phyloP scores from a whole-genome alignment of 371 early-diverging fungal species.

The Parasitella parasitica region DNA sequence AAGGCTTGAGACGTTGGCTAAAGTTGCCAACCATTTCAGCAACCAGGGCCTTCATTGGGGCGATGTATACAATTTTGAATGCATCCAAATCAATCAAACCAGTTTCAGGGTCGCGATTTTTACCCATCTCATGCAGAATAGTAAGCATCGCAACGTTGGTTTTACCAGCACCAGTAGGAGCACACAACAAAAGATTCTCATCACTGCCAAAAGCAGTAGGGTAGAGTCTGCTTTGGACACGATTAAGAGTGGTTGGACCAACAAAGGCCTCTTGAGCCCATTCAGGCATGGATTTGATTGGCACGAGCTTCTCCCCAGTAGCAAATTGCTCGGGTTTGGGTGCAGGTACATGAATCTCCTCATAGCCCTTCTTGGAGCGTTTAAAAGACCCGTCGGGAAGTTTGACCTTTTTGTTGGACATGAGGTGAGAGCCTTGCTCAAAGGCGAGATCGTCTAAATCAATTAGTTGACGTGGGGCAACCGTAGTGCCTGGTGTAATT shows the following conservation, averaged over 20 bases:
- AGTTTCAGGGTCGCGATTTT: constrained; percentile 73
- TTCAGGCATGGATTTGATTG: constrained; percentile 73
- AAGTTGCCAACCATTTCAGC: constrained; percentile 98
- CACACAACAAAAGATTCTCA: constrained; percentile 96
- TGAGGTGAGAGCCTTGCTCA: constrained; percentile 90
- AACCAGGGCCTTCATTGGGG: constrained; percentile 99
- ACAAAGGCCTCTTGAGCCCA: constrained; percentile 91
- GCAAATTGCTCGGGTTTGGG: constrained; percentile 73
- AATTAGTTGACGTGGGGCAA: constrained; percentile 63
- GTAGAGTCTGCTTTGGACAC: constrained; percentile 91
- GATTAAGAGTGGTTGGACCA: constrained; percentile 75
- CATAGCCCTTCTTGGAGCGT: constrained; percentile 91
- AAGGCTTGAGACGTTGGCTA: constrained; percentile 70
- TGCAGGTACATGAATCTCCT: constrained; percentile 96
- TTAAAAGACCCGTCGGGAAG: constrained; percentile 96
- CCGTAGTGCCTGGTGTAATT: constrained; percentile 48
- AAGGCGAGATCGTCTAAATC: constrained; percentile 88
- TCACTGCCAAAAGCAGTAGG: constrained; percentile 85
- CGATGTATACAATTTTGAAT: constrained; percentile 98
- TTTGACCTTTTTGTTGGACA: constrained; percentile 94
- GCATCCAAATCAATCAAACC: constrained; percentile 78
- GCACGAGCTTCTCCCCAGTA: constrained; percentile 69
- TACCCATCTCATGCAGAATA: constrained; percentile 83
- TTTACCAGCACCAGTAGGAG: constrained; percentile 99
- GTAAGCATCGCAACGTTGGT: constrained; percentile 98